phyloP scores from a whole-genome alignment of 257 asterid species.

The Solanum phureja region DNA sequence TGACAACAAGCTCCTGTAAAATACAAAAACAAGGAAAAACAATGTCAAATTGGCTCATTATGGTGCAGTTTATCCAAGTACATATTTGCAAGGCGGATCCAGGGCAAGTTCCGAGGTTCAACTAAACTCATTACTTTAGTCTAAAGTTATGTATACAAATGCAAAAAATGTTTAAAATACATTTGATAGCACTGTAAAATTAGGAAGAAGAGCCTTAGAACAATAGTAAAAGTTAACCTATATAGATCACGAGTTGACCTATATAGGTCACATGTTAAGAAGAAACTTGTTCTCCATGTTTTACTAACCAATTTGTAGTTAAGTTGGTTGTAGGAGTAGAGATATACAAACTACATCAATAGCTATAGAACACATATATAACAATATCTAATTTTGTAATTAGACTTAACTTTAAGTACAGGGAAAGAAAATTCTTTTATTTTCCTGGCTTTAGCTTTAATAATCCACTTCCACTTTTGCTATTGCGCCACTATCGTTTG shows the following conservation, averaged over 20 bases:
- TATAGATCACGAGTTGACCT: not conserved
- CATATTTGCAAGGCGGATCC: not conserved
- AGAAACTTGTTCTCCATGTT: not conserved
- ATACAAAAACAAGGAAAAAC: not conserved
- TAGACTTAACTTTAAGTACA: not conserved
- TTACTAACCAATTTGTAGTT: not conserved
- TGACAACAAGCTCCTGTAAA: slow-evolving; percentile 20
- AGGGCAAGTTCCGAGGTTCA: not conserved
- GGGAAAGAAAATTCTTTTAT: not conserved
- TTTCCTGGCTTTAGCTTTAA: slow-evolving; percentile 23
- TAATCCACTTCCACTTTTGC: slow-evolving; percentile 8
- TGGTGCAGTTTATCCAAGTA: not conserved
- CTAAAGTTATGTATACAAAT: not conserved
- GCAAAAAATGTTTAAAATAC: not conserved
- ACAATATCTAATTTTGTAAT: not conserved
- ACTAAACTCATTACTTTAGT: not conserved
- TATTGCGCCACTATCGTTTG: slow-evolving; percentile 15
- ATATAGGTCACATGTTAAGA: not conserved
- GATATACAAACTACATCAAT: not conserved
- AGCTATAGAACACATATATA: not conserved
- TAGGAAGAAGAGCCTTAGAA: not conserved
- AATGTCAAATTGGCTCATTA: not conserved
- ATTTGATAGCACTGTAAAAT: not conserved
- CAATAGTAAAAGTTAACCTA: not conserved
- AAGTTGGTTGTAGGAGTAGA: not conserved